phyloP scores from a whole-genome alignment of 2,329 filamentous ascomycete genomes.

The Didymella glomerata region DNA sequence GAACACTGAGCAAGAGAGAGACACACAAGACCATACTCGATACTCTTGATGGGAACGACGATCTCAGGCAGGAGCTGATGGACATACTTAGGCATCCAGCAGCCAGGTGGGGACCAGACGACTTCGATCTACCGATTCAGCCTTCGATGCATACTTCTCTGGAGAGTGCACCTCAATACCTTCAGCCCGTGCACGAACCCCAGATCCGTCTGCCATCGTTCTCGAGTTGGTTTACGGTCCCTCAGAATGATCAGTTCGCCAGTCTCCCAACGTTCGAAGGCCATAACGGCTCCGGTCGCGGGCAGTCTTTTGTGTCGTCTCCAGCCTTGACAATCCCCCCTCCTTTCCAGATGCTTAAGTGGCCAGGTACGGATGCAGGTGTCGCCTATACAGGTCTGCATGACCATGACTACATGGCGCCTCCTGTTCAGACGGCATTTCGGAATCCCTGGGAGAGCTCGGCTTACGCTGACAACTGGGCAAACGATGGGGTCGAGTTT shows the following conservation, averaged over 20 bases:
- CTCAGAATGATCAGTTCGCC: conserved; percentile 4
- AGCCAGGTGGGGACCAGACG: conserved; percentile 31
- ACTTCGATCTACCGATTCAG: conserved; percentile 26
- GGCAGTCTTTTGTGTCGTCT: not conserved
- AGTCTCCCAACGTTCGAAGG: not conserved
- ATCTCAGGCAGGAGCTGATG: conserved; percentile 36
- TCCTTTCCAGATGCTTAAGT: not conserved
- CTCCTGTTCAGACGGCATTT: conserved; percentile 5
- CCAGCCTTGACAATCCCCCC: not conserved
- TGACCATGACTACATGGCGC: not conserved
- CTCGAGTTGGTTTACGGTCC: conserved; percentile 22
- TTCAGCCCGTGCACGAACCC: conserved; percentile 39
- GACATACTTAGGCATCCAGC: conserved; percentile 37
- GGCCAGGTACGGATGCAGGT: not conserved
- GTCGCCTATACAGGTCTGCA: not conserved
- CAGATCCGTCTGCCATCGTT: conserved; percentile 32
- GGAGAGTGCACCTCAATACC: conserved; percentile 27
- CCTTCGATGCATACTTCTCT: not conserved
- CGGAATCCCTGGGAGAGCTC: conserved; percentile 4
- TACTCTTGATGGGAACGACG: conserved; percentile 27
- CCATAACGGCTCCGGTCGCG: conserved; percentile 2
- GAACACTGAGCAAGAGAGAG: conserved; percentile 34
- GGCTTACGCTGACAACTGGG: not conserved
- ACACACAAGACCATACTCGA: conserved; percentile 29
- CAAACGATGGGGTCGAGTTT: not conserved